These are phyloP conservation scores for Capsicum chinense DNA, from an alignment of 257 asterid genomes.

Conservation along the genomic window DNA sequence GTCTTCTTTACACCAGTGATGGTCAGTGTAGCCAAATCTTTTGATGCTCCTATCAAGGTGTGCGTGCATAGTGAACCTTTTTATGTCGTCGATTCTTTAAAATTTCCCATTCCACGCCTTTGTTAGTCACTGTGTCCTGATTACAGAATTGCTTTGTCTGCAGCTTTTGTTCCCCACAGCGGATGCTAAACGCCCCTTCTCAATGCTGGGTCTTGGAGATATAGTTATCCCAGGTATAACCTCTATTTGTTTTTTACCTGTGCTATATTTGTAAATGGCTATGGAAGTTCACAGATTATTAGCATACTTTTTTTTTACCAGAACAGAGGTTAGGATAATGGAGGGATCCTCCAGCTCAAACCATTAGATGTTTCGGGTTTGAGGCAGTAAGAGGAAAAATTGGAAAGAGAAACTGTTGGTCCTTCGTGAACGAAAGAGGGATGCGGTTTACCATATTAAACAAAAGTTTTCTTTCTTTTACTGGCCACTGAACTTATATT, in stretches of 20 bases:
- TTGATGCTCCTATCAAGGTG: conserved; percentile 98
- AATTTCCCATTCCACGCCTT: neutral
- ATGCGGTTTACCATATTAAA: conserved; percentile 3
- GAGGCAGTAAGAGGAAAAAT: neutral
- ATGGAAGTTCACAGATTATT: neutral
- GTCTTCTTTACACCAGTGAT: conserved; percentile 97
- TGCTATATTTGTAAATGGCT: neutral
- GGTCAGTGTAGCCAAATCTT: conserved; percentile 97
- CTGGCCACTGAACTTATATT: neutral
- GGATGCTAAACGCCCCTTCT: conserved; percentile 84
- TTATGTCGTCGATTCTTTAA: conserved; percentile 12
- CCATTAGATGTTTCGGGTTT: neutral
- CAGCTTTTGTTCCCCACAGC: conserved; percentile 97
- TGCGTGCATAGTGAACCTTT: conserved; percentile 28
- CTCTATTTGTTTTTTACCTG: neutral
- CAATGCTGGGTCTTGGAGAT: conserved; percentile 99
- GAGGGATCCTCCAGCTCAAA: conserved; percentile 17
- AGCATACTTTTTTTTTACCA: neutral
- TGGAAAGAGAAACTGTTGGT: neutral
- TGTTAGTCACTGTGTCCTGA: conserved; percentile 24
- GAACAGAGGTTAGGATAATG: neutral
- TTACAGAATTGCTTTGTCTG: conserved; percentile 30
- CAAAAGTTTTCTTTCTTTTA: neutral
- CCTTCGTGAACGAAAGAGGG: neutral
- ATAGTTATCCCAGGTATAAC: conserved; percentile 91